Evolutionary conservation across 257 asterid species (phyloP).

Genomic region (Solanum pimpinellifolium): DNA sequence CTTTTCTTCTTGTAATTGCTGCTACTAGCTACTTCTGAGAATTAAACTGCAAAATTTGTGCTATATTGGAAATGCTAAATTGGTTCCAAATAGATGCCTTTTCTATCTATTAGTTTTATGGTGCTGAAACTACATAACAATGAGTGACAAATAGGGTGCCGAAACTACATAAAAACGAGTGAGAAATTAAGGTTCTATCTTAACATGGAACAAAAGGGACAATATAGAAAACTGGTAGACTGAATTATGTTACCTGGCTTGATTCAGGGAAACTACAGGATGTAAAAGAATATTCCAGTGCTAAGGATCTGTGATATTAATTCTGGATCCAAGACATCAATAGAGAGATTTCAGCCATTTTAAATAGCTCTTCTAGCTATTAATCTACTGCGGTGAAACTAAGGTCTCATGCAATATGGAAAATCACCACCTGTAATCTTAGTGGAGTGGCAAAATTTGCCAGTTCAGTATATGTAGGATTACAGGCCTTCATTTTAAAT

Average conservation of each 20-base stretch:
- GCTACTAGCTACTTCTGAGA: neutral
- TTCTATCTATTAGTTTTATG: neutral
- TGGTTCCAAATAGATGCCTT: neutral
- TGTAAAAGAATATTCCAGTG: neutral
- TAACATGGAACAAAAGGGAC: neutral
- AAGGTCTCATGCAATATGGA: neutral
- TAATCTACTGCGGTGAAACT: neutral
- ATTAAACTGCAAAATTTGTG: neutral
- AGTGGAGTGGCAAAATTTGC: neutral
- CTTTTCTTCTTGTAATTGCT: constrained; percentile 1
- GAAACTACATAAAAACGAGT: neutral
- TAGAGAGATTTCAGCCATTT: neutral
- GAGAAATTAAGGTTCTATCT: neutral
- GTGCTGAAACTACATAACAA: neutral
- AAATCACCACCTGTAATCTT: neutral
- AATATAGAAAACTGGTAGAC: neutral
- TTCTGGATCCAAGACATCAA: neutral
- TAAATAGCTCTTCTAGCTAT: neutral
- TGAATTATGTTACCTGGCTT: neutral
- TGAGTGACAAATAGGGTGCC: neutral
- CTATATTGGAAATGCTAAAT: neutral
- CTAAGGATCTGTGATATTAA: neutral
- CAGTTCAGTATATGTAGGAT: neutral
- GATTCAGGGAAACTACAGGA: neutral
- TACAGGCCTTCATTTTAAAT: neutral